Evolutionary conservation across 495 filamentous ascomycete genomes (phyloP).

Genomic region (Talaromyces liani): DNA sequence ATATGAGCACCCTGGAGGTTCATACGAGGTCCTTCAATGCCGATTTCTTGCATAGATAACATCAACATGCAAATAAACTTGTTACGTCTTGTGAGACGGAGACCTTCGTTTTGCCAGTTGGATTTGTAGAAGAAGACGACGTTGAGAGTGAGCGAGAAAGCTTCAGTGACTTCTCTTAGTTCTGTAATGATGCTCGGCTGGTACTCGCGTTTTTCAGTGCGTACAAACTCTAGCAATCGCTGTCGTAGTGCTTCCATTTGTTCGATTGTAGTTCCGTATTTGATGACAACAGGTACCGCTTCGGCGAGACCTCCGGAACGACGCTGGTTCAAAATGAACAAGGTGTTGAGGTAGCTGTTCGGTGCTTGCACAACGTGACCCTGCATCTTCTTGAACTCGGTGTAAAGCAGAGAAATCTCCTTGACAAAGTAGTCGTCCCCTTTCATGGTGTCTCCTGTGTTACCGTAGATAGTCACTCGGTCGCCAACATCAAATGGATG

Average conservation of each 20-base stretch:
- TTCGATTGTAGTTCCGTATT: slow-evolving; percentile 81
- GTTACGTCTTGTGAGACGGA: slow-evolving; percentile 84
- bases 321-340: slow-evolving; percentile 93
- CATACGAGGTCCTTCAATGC: slow-evolving; percentile 79
- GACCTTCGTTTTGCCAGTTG: slow-evolving; percentile 86
- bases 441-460: slow-evolving; percentile 64
- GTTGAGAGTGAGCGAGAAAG: slow-evolving; percentile 74
- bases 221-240: slow-evolving; percentile 79
- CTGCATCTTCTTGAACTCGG: slow-evolving; percentile 98
- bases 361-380: slow-evolving; percentile 94
- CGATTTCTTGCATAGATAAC: slow-evolving; percentile 74
- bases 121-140: slow-evolving; percentile 98
- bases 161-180: slow-evolving; percentile 57
- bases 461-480: slow-evolving; percentile 85
- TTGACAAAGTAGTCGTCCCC: slow-evolving; percentile 96
- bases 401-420: slow-evolving; percentile 89
- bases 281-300: slow-evolving; percentile 73
- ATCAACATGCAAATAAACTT: slow-evolving; percentile 94
- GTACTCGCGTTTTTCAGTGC: slow-evolving; percentile 84
- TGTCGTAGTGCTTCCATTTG: slow-evolving; percentile 80
- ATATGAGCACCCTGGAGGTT: slow-evolving; percentile 61
- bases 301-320: slow-evolving; percentile 85
- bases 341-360: slow-evolving; percentile 83
- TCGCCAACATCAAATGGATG: slow-evolving; percentile 97
- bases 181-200: slow-evolving; percentile 87